Evolutionary conservation across 495 filamentous ascomycete species (phyloP), one percentile per base, ranked within the genome.

Genomic region (Aspergillus kassunensis): DNA sequence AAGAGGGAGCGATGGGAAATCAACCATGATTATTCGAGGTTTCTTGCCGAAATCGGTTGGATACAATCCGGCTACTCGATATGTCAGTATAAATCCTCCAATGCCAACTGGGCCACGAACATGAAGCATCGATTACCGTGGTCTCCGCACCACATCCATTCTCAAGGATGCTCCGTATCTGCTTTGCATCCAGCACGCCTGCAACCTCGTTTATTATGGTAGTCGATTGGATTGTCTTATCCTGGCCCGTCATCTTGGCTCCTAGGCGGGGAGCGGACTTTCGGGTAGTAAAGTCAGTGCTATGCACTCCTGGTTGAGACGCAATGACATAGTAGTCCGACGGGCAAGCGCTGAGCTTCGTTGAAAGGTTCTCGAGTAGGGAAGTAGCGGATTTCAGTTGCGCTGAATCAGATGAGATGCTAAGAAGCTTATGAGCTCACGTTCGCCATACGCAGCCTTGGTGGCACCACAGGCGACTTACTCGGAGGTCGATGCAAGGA

Each of bases 291-390:
- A 84, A 82, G 63, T 90, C 86, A 51, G 72, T 74, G 44, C 82
- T 81, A 61, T 88, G 81, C 33, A 91, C 73, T 47, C 88, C 85
- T 4, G 90, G 88, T 57, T 95, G 90, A 16, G 80, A 82, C 47
- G 92, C 81, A 55, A 97, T 69, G 63, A 96, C 71, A 75, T 96
- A 97, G 36, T 80, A 80, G 27, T 86, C 78, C 3, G 88, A 89
- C 1, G 82, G 80, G 65, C 90, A 96, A n/a, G 61, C 60, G 10
- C 71, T 72, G 24, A 97, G 79, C 58, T 58, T 60, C 13, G 61
- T 67, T 23, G 60, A 71, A 24, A 72, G 39, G 9, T 66, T 56
- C 1, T 62, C 46, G 18, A 63, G 59, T 13, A 77, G 53, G 18
- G 68, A 66, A n/a, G 65, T 51, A 27, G 74, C 68, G 37, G 73